phyloP scores from a whole-genome alignment of 345 rosid species.

The Pseudoturritis turrita region DNA sequence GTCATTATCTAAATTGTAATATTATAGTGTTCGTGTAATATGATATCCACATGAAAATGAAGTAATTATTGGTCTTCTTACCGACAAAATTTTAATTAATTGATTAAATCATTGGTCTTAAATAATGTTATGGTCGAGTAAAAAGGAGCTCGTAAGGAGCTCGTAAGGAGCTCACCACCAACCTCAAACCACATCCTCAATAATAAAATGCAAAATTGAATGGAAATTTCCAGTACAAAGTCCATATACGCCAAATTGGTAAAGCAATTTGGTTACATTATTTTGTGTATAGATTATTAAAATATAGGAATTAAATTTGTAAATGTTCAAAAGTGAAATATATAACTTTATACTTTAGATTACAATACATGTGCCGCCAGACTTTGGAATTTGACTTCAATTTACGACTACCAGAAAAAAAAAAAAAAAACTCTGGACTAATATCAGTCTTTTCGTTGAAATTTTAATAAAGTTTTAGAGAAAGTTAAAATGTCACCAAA shows the following conservation, averaged over 20 bases:
- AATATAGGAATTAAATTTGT: neutral
- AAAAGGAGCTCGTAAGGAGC: no score
- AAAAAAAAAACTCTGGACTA: neutral
- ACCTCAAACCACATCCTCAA: neutral
- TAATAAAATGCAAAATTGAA: slow-evolving; percentile 10
- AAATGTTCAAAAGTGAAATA: neutral
- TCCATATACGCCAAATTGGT: slow-evolving; percentile 20
- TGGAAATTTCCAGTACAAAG: slow-evolving; percentile 8
- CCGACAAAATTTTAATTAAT: neutral
- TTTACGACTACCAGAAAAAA: neutral
- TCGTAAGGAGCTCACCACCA: slow-evolving; percentile 7
- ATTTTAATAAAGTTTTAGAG: neutral
- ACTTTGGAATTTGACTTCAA: slow-evolving; percentile 22
- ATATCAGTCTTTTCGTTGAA: neutral
- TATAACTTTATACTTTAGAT: neutral
- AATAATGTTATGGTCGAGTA: neutral
- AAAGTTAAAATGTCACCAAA: neutral
- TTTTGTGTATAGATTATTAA: neutral
- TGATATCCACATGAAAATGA: neutral
- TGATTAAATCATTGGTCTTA: neutral
- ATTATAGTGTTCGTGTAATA: neutral
- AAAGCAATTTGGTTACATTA: neutral
- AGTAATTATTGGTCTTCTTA: neutral
- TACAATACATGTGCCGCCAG: slow-evolving; percentile 4
- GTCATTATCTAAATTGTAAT: neutral